A percentile compares a stretch with the other conserved stretches of the same genome.
phyloP scores from a whole-genome alignment of 768 basidiomycete species.

The Phlebiopsis flavidoalba region DNA sequence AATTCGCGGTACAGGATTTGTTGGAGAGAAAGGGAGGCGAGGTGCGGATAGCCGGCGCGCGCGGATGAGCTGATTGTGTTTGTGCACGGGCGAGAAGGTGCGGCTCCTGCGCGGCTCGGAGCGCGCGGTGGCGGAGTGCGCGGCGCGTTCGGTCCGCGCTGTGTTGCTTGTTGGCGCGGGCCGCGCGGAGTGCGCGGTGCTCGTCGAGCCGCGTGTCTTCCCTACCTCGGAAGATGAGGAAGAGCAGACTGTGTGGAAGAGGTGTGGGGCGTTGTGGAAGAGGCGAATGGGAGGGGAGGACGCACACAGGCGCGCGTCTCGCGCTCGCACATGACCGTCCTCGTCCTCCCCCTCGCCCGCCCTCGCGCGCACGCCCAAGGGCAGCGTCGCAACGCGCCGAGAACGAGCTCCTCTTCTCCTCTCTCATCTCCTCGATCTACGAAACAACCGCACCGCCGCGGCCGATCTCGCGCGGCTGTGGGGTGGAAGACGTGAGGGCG shows the following conservation, averaged over 20 bases:
- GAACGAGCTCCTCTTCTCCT: slow-evolving; percentile 27
- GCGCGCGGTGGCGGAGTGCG: slow-evolving; percentile 29
- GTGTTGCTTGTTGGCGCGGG: slow-evolving; percentile 35
- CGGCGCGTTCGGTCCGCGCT: slow-evolving; percentile 31
- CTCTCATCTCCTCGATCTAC: slow-evolving; percentile 31
- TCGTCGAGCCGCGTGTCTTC: slow-evolving; percentile 25
- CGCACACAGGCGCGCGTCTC: slow-evolving; percentile 34
- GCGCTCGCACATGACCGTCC: slow-evolving; percentile 34
- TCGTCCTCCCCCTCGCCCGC: slow-evolving; percentile 23
- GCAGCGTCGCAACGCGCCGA: slow-evolving; percentile 31
- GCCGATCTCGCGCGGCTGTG: slow-evolving; percentile 26
- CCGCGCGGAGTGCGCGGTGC: slow-evolving; percentile 29
- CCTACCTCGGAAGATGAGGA: slow-evolving; percentile 11
- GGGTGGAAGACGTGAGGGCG: slow-evolving; percentile 10
- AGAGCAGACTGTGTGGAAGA: slow-evolving; percentile 20
- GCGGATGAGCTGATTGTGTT: slow-evolving; percentile 39
- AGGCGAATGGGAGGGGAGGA: slow-evolving; percentile 31
- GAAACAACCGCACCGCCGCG: slow-evolving; percentile 17
- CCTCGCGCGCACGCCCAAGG: slow-evolving; percentile 34
- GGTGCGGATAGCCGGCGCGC: slow-evolving; percentile 32
- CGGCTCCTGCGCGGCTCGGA: slow-evolving; percentile 30
- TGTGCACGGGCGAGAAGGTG: slow-evolving; percentile 39
- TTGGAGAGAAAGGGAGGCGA: slow-evolving; percentile 30
- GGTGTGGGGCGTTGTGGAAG: slow-evolving; percentile 25
- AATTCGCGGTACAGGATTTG: slow-evolving; percentile 34